Evolutionary conservation across 2,329 filamentous ascomycete genomes (phyloP).

Genomic region (Talaromyces sp.): DNA sequence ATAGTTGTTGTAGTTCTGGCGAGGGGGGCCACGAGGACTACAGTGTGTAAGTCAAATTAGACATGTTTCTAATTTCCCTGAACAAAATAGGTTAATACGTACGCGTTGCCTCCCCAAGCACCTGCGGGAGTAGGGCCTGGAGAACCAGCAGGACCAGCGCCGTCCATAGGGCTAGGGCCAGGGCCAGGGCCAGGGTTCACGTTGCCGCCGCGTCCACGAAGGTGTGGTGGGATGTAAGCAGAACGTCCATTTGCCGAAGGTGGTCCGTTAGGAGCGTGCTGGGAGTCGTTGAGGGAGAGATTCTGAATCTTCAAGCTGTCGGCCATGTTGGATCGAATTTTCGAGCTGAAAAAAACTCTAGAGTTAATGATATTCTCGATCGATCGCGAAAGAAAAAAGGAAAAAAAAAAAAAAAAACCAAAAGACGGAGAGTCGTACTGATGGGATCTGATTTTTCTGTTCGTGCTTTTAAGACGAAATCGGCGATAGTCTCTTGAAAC

Average conservation of each 20-base stretch:
- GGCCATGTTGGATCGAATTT: constrained; percentile 28
- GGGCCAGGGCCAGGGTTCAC: constrained; percentile 17
- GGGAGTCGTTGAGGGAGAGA: constrained; percentile 56
- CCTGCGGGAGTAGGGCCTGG: constrained; percentile 28
- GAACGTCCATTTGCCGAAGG: constrained; percentile 46
- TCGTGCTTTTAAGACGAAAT: neutral
- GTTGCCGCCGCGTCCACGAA: constrained; percentile 43
- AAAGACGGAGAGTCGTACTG: neutral
- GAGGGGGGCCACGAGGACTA: constrained; percentile 30
- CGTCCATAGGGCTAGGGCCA: constrained; percentile 6
- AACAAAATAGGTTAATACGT: constrained; percentile 9
- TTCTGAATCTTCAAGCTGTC: constrained; percentile 41
- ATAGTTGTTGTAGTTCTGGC: constrained; percentile 56
- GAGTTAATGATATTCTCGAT: neutral
- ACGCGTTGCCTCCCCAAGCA: constrained; percentile 35
- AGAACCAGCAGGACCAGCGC: constrained; percentile 19
- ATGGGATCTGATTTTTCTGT: neutral
- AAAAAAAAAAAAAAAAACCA: too few species aligned
- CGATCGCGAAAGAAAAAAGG: too few species aligned
- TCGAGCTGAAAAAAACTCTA: neutral
- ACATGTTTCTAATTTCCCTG: too few species aligned
- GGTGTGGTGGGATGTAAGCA: constrained; percentile 64
- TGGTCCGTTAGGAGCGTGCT: constrained; percentile 50
- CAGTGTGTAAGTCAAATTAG: constrained; percentile 15
- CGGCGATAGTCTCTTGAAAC: constrained; percentile 7